Base-by-base conservation (phyloP, 1,139 yeast genomes). In the Ogataea hybrid region DNA sequence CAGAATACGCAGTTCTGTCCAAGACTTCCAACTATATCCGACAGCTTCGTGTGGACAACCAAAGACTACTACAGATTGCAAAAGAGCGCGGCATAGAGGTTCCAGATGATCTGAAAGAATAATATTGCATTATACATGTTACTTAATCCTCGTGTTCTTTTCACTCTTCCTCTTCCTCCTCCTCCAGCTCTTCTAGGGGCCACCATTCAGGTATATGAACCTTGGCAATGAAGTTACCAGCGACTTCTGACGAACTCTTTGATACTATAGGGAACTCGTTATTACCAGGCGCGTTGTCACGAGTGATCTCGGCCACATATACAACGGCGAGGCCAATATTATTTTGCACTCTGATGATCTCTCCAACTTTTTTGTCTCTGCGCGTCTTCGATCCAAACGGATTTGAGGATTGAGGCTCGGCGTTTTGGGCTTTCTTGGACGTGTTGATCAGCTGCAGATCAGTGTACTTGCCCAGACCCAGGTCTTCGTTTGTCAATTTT, bases 321-420 rank as follows among this genome's bases (percentile, higher is more conserved):
- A 78, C 71, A 45, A 81, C 64, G 7, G 85, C 84, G 25, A 88
- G 70, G 0, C 96, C 96, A 25, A 77, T 59, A 47, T 81, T 77
- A 7, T 81, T 86, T 21, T 73, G 61, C 0, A 73, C 62, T 1
- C 81, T 63, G 10, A 87, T 59, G 7, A 89, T 57, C 12, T 77
- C 73, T 0, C 96, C 96, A 2, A 75, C 69, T 6, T 48, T 62
- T 44, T 65, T 65, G 31, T 58, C 52, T 15, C 58, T 49, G 11
- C 55, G 34, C 57, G 60, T 37, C 61, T 56, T 41, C 10, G 50
- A 38, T 4, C 51, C 52, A 37, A 53, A 53, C 18, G 57, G 56
- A 31, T 39, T 14, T 49, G 55, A 36, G 10, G 59, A 52, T 23
- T 54, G 42, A 6, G 58, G 35, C 2, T 46, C 46, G 25, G 34